phyloP scores from a whole-genome alignment of 2,329 filamentous ascomycete species.

The Fusarium brevicatenulatum region DNA sequence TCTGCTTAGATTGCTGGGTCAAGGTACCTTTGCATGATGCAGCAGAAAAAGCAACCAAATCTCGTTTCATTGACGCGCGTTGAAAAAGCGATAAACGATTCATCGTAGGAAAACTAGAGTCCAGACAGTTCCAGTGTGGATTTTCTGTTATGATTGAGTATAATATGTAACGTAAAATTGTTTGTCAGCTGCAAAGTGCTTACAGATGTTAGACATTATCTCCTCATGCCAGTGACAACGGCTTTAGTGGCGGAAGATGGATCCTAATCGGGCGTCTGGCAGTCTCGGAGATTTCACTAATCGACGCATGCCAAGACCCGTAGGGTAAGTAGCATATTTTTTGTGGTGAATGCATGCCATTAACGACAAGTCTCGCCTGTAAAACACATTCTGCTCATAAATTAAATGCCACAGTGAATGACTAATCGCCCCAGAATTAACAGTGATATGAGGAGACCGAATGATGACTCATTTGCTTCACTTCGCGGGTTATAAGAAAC shows the following conservation, averaged over 20 bases:
- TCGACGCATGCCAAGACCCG: background rate
- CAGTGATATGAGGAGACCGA: rapidly evolving
- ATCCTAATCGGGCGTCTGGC: background rate
- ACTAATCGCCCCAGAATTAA: no score
- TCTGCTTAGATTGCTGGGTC: background rate
- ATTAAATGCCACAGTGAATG: background rate
- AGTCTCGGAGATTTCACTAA: background rate
- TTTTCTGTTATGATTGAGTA: rapidly evolving
- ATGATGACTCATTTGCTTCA: background rate
- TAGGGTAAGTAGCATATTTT: background rate
- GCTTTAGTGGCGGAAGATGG: background rate
- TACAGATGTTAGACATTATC: background rate
- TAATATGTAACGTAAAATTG: background rate
- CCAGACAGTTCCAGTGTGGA: background rate
- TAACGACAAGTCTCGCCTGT: no score
- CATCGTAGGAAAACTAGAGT: background rate
- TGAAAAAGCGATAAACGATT: no score
- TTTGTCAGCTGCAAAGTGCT: background rate
- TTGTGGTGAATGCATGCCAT: no score
- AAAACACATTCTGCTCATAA: no score
- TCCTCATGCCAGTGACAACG: no score
- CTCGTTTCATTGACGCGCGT: background rate
- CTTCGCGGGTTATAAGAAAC: background rate
- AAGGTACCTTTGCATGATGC: background rate
- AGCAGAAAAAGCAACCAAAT: background rate